phyloP scores from a whole-genome alignment of 129 eudicot genomes.

The carrot (Daucus carota) region DH1_v3.0 NC_030385.2:45739501-45740000 shows the following conservation, averaged over 20 bases:
- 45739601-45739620: not conserved
- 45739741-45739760: not conserved
- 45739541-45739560: not conserved
- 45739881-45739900: not conserved
- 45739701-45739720: conserved; percentile 3
- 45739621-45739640: not conserved
- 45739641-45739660: not conserved
- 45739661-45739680: not conserved
- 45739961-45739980: not conserved
- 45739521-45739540: not conserved
- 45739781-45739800: no score
- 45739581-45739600: not conserved
- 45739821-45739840: not conserved
- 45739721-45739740: not conserved
- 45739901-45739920: not conserved
- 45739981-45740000: not conserved
- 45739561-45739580: not conserved
- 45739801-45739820: conserved; percentile 3
- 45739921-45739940: not conserved
- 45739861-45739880: not conserved
- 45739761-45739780: not conserved
- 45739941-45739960: conserved; percentile 3
- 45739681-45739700: not conserved
- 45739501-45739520: conserved; percentile 4
- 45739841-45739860: conserved; percentile 6